These are phyloP conservation scores for Globisporangium ultimum DNA, from an alignment of 352 stramenopile species.

Conservation along the genomic window DNA sequence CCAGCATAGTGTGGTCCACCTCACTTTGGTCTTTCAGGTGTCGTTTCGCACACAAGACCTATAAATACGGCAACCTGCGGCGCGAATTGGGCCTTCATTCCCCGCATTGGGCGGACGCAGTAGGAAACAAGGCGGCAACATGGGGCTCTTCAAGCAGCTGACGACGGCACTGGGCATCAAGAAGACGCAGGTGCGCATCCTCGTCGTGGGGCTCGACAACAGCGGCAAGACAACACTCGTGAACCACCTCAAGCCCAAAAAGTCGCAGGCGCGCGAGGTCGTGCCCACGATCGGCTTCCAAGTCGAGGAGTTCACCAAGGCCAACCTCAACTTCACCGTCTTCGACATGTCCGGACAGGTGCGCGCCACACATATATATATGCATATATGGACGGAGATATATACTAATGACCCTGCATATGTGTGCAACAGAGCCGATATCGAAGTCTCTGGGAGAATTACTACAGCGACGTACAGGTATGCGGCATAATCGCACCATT, in stretches of 20 bases:
- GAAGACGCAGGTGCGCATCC: constrained; percentile 82
- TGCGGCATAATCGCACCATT: neutral
- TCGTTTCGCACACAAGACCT: neutral
- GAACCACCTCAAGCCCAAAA: constrained; percentile 90
- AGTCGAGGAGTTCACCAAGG: constrained; percentile 87
- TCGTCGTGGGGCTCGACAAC: constrained; percentile 89
- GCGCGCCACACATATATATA: neutral
- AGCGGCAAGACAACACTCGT: constrained; percentile 92
- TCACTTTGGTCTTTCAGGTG: neutral
- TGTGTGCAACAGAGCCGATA: constrained; percentile 57
- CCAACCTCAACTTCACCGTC: constrained; percentile 91
- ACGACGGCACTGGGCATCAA: constrained; percentile 74
- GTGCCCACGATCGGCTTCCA: constrained; percentile 89
- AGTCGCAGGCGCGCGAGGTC: constrained; percentile 78
- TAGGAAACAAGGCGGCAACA: constrained; percentile 14
- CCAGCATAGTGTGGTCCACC: neutral
- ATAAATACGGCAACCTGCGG: no score
- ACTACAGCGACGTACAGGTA: constrained; percentile 76
- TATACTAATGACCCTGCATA: neutral
- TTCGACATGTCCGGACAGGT: constrained; percentile 89
- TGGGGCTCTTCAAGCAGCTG: constrained; percentile 87
- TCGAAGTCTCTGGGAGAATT: constrained; percentile 81
- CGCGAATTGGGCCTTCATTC: no score
- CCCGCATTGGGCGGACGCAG: neutral
- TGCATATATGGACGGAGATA: no score